Conservation (phyloP, 148 eudicot species). For the Cornus florida region DNA sequence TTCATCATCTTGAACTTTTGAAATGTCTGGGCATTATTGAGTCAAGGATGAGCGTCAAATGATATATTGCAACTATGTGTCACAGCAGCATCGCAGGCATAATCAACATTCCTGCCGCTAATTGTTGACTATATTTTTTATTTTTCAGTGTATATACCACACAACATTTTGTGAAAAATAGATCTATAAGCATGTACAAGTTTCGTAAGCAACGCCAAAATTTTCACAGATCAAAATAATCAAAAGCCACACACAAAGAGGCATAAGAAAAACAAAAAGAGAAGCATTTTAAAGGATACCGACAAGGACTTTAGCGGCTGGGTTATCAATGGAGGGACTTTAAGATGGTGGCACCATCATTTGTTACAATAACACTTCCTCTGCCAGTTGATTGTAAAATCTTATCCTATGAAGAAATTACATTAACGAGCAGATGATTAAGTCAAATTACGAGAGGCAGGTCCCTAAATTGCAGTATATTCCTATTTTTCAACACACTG, state of each 20-base stretch:
- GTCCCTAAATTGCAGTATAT: neutral
- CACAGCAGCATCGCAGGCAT: neutral
- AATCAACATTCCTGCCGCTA: neutral
- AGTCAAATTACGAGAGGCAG: neutral
- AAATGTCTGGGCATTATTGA: constrained; percentile 55
- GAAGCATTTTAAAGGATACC: constrained; percentile 59
- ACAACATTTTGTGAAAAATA: neutral
- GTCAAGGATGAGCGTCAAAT: constrained; percentile 30
- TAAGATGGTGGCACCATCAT: constrained; percentile 96
- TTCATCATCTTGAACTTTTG: constrained; percentile 98
- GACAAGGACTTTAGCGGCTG: constrained; percentile 97
- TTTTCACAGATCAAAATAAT: neutral
- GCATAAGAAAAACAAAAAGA: neutral
- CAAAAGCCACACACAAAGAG: neutral
- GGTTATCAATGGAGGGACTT: constrained; percentile 96
- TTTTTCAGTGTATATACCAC: neutral
- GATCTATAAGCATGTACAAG: constrained; percentile 1
- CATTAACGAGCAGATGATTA: constrained; percentile 5
- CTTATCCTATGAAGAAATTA: constrained; percentile 59
- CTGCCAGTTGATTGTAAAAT: constrained; percentile 96
- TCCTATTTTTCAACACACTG: neutral
- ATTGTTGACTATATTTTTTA: neutral
- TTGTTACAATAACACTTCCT: constrained; percentile 91
- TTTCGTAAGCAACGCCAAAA: neutral
- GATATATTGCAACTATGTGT: neutral